Evolutionary conservation across 2,329 filamentous ascomycete species (phyloP).

Genomic region (Neonectria hederae): DNA sequence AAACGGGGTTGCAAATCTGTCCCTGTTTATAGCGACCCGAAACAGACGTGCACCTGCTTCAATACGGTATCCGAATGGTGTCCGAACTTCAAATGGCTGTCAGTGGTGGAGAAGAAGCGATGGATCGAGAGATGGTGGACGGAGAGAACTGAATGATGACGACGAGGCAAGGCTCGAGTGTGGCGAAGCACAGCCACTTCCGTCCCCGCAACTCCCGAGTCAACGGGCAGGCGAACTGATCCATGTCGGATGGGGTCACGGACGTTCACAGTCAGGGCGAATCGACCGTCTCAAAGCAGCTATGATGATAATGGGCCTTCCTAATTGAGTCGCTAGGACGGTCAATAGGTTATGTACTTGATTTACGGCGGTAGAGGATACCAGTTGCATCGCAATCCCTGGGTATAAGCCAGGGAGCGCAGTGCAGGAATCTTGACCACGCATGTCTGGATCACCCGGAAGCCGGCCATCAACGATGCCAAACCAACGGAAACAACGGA

Average conservation of each 20-base stretch:
- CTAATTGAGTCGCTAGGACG: neutral
- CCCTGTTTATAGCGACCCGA: slow-evolving; percentile 13
- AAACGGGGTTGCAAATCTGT: slow-evolving; percentile 7
- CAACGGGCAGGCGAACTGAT: neutral
- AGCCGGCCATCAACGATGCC: neutral
- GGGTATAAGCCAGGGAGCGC: neutral
- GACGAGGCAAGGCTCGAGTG: slow-evolving; percentile 34
- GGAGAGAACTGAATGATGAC: slow-evolving; percentile 22
- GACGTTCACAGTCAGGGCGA: neutral
- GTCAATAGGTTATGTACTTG: too few relatives aligned
- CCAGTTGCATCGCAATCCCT: neutral
- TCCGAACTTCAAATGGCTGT: neutral
- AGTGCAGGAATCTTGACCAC: neutral
- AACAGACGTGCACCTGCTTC: slow-evolving; percentile 2
- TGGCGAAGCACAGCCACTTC: slow-evolving; percentile 42
- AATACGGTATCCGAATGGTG: neutral
- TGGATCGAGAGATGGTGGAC: neutral
- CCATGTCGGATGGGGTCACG: neutral
- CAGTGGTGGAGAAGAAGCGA: neutral
- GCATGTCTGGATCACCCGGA: neutral
- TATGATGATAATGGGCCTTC: neutral
- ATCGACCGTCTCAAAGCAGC: neutral
- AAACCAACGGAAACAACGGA: slow-evolving; percentile 1
- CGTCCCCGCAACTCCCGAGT: slow-evolving; percentile 12
- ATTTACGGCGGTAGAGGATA: neutral